A percentile compares a stretch with the other conserved stretches of the same genome.
Evolutionary conservation across 1,284 basidiomycete species (phyloP).

Genomic region (Apiotrichum montevideense): DNA sequence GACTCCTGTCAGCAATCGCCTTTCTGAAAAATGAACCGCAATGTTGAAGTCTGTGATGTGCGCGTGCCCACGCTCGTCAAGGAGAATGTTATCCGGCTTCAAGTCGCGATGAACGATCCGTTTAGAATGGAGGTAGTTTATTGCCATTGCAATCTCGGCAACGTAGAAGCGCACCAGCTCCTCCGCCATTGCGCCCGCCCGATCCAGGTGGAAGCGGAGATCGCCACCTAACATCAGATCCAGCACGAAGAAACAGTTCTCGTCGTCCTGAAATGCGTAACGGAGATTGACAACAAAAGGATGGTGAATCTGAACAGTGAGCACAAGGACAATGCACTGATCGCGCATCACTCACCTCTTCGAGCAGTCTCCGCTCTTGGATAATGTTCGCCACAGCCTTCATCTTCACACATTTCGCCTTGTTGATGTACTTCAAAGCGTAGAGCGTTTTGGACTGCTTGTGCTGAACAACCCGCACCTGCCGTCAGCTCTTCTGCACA

Average conservation of each 20-base stretch:
- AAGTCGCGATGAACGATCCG: slow-evolving; percentile 92
- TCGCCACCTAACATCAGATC: slow-evolving; percentile 96
- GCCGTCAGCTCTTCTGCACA: not conserved
- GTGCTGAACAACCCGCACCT: slow-evolving; percentile 98
- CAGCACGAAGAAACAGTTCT: slow-evolving; percentile 95
- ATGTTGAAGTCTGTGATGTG: slow-evolving; percentile 99
- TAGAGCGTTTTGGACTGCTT: slow-evolving; percentile 93
- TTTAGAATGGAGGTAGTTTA: slow-evolving; percentile 84
- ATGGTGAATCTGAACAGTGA: slow-evolving; percentile 68
- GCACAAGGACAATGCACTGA: not conserved
- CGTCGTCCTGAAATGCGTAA: slow-evolving; percentile 96
- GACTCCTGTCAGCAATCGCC: slow-evolving; percentile 73
- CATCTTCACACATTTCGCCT: slow-evolving; percentile 95
- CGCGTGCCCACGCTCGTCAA: slow-evolving; percentile 87
- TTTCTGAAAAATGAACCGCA: slow-evolving; percentile 89
- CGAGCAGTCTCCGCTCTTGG: slow-evolving; percentile 83
- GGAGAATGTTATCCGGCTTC: slow-evolving; percentile 93
- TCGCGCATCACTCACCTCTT: slow-evolving; percentile 61
- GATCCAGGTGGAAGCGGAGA: slow-evolving; percentile 85
- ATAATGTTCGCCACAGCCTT: slow-evolving; percentile 95
- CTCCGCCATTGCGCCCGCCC: slow-evolving; percentile 69
- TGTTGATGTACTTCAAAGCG: slow-evolving; percentile 99
- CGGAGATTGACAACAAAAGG: slow-evolving; percentile 89
- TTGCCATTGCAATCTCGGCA: slow-evolving; percentile 75
- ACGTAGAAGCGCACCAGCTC: slow-evolving; percentile 80